A percentile compares a stretch with the other conserved stretches of the same genome.
Evolutionary conservation across 2,329 filamentous ascomycete species (phyloP).

Genomic region (Colletotrichum sp.): DNA sequence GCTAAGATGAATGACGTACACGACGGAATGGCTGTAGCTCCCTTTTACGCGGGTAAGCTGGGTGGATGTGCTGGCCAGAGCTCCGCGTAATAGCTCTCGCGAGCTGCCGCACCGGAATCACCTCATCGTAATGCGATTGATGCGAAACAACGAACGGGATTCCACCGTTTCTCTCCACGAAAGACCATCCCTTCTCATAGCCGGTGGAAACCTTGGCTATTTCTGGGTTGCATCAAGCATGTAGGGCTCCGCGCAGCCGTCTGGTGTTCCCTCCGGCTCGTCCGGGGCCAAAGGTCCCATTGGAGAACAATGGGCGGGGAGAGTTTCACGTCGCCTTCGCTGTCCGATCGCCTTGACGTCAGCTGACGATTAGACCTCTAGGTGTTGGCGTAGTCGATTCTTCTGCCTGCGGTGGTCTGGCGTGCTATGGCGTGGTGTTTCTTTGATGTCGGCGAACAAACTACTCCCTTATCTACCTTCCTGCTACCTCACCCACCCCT

Average conservation of each 20-base stretch:
- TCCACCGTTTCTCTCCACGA: background rate
- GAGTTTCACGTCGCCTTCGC: slow-evolving; percentile 9
- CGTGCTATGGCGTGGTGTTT: background rate
- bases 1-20: slow-evolving; percentile 9
- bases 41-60: background rate
- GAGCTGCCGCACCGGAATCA: slow-evolving; percentile 3
- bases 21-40: background rate
- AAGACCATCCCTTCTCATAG: background rate
- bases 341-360: slow-evolving; percentile 23
- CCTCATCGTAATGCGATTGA: background rate
- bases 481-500: background rate
- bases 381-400: background rate
- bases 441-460: background rate
- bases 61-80: background rate
- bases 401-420: background rate
- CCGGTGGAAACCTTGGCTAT: background rate
- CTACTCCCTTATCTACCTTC: background rate
- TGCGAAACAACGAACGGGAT: background rate
- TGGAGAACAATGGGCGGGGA: background rate
- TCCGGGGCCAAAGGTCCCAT: background rate
- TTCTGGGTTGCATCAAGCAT: background rate
- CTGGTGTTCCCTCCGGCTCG: background rate
- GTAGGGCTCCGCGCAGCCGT: background rate
- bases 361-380: slow-evolving; percentile 12
- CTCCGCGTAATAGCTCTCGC: background rate